phyloP scores from a whole-genome alignment of 768 basidiomycete species.

The Heimioporus sp. region DNA sequence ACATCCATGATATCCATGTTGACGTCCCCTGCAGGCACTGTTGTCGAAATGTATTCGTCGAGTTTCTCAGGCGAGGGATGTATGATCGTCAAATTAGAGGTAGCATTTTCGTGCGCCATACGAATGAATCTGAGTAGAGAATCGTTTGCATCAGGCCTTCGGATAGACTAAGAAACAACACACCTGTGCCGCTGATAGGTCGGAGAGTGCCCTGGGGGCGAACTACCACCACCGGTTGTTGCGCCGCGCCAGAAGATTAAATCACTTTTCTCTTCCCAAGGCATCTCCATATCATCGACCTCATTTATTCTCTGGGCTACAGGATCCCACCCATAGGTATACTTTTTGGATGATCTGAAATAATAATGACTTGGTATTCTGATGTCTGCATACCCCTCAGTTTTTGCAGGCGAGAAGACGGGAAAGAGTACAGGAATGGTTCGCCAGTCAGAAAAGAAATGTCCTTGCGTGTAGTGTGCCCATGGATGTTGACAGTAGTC shows the following conservation, averaged over 20 bases:
- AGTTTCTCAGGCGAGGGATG: slow-evolving; percentile 67
- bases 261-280: slow-evolving; percentile 86
- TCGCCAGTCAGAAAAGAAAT: slow-evolving; percentile 97
- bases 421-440: slow-evolving; percentile 88
- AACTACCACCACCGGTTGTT: slow-evolving; percentile 90
- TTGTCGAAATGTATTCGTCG: slow-evolving; percentile 55
- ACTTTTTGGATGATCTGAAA: slow-evolving; percentile 73
- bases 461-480: slow-evolving; percentile 88
- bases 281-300: slow-evolving; percentile 80
- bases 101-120: slow-evolving; percentile 57
- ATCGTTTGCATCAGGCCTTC: neutral
- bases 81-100: slow-evolving; percentile 58
- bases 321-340: slow-evolving; percentile 91
- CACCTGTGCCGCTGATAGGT: slow-evolving; percentile 88
- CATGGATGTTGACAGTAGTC: slow-evolving; percentile 84
- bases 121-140: slow-evolving; percentile 56
- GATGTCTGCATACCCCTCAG: slow-evolving; percentile 84
- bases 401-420: slow-evolving; percentile 89
- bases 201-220: slow-evolving; percentile 77
- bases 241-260: slow-evolving; percentile 95
- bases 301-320: slow-evolving; percentile 71
- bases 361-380: slow-evolving; percentile 97
- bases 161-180: slow-evolving; percentile 10
- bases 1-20: slow-evolving; percentile 85
- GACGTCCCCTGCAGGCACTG: slow-evolving; percentile 55